phyloP scores from a whole-genome alignment of 129 eudicot genomes.

The Rutidosis leptorrhynchoides region DNA sequence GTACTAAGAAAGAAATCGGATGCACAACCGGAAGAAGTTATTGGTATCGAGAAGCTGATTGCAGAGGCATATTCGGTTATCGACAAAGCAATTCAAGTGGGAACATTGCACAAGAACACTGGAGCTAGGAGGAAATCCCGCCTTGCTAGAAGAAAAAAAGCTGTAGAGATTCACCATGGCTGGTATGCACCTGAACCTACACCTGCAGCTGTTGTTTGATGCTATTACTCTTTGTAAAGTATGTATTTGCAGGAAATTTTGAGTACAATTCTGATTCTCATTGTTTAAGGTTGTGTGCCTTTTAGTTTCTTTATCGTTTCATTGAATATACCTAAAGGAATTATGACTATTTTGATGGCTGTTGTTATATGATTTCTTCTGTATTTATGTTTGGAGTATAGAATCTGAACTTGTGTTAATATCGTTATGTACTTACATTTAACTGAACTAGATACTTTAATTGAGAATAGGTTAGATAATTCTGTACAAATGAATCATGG shows the following conservation, averaged over 20 bases:
- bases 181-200: conserved; percentile 71
- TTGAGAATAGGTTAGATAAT: not conserved
- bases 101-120: conserved; percentile 81
- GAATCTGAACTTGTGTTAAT: not conserved
- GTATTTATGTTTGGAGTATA: not conserved
- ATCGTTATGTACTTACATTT: not conserved
- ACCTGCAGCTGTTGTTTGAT: conserved; percentile 26
- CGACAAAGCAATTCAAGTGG: conserved; percentile 82
- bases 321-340: not conserved
- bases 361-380: not conserved
- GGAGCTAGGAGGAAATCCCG: conserved; percentile 93
- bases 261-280: conserved; percentile 19
- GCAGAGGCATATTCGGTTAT: conserved; percentile 88
- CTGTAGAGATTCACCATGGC: conserved; percentile 84
- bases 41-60: conserved; percentile 72
- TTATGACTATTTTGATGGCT: conserved; percentile 21
- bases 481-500: too few relatives aligned
- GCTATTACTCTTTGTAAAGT: conserved; percentile 29
- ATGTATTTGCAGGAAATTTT: conserved; percentile 26
- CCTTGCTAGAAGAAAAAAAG: conserved; percentile 94
- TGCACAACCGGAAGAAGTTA: conserved; percentile 70
- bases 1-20: conserved; percentile 60
- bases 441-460: not conserved
- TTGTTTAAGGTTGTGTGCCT: conserved; percentile 19
- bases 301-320: conserved; percentile 20